These are phyloP conservation scores for Penicillium turbatum DNA, from an alignment of 495 filamentous ascomycete species.

Conservation along the genomic window DNA sequence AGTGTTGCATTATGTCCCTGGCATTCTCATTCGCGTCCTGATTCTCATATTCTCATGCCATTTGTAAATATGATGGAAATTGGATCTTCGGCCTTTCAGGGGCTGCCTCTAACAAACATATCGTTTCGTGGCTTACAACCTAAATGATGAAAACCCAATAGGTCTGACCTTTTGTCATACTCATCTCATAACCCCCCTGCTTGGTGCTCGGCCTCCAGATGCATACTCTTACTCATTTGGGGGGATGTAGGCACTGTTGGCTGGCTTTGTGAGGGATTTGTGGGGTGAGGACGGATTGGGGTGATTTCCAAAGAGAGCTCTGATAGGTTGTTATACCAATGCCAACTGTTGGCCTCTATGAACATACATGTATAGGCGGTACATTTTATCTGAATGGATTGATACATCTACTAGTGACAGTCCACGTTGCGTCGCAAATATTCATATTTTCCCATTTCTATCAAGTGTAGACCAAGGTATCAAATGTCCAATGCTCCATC, in stretches of 20 bases:
- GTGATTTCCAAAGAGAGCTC: conserved; percentile 50
- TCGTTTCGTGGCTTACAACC: conserved; percentile 1
- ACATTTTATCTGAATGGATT: background rate
- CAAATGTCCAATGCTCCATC: conserved; percentile 34
- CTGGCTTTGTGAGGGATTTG: background rate
- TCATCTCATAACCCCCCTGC: background rate
- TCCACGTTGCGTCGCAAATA: background rate
- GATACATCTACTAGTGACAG: background rate
- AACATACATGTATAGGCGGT: background rate
- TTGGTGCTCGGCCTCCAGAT: conserved; percentile 14
- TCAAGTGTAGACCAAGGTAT: conserved; percentile 28
- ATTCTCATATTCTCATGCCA: background rate
- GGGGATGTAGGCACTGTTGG: conserved; percentile 33
- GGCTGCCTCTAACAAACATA: background rate
- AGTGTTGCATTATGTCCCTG: background rate
- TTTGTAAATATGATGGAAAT: conserved; percentile 3
- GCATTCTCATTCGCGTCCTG: background rate
- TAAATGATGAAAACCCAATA: conserved; percentile 33
- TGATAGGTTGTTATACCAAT: conserved; percentile 31
- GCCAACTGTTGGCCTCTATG: background rate
- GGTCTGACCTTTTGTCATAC: conserved; percentile 20
- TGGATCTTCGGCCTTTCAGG: background rate
- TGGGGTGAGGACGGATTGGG: conserved; percentile 13
- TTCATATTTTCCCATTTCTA: conserved; percentile 12
- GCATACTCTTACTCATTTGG: conserved; percentile 29